A percentile compares a stretch with the other conserved stretches of the same genome.
Evolutionary conservation across 352 stramenopile genomes (phyloP).

Genomic region (Salisapilia sapeloensis): DNA sequence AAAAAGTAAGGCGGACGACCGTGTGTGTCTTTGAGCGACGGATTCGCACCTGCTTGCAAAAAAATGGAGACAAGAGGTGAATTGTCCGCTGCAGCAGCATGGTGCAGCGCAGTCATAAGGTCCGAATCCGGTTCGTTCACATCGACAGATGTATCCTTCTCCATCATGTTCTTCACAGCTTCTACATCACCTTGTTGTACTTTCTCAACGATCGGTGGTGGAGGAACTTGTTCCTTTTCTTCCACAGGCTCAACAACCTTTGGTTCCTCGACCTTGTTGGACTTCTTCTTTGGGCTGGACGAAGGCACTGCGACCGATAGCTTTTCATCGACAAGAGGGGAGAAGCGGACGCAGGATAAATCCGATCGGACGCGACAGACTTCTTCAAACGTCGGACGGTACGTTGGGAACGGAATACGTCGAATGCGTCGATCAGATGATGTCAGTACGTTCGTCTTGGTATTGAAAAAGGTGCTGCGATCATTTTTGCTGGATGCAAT

Average conservation of each 20-base stretch:
- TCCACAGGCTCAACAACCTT: too few relatives aligned
- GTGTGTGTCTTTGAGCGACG: slow-evolving; percentile 63
- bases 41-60: slow-evolving; percentile 71
- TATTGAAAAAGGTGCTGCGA: slow-evolving; percentile 57
- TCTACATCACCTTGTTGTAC: slow-evolving; percentile 9
- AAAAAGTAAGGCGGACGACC: slow-evolving; percentile 81
- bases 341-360: slow-evolving; percentile 44
- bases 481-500: slow-evolving; percentile 54
- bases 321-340: slow-evolving; percentile 15
- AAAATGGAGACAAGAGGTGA: slow-evolving; percentile 43
- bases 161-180: slow-evolving; percentile 19
- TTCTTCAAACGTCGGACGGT: slow-evolving; percentile 77
- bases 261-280: slow-evolving; percentile 3
- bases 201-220: slow-evolving; percentile 3
- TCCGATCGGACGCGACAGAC: slow-evolving; percentile 58
- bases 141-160: slow-evolving; percentile 9
- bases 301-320: slow-evolving; percentile 6
- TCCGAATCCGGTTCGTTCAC: slow-evolving; percentile 39
- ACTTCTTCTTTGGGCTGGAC: slow-evolving; percentile 13
- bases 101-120: slow-evolving; percentile 67
- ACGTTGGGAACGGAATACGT: slow-evolving; percentile 70
- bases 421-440: slow-evolving; percentile 38
- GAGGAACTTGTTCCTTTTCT: slow-evolving; percentile 8
- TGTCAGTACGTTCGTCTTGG: slow-evolving; percentile 46
- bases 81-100: slow-evolving; percentile 31